Base-by-base conservation (phyloP, 371 early-diverging fungal genomes). In the Mucor ambiguus region DNA sequence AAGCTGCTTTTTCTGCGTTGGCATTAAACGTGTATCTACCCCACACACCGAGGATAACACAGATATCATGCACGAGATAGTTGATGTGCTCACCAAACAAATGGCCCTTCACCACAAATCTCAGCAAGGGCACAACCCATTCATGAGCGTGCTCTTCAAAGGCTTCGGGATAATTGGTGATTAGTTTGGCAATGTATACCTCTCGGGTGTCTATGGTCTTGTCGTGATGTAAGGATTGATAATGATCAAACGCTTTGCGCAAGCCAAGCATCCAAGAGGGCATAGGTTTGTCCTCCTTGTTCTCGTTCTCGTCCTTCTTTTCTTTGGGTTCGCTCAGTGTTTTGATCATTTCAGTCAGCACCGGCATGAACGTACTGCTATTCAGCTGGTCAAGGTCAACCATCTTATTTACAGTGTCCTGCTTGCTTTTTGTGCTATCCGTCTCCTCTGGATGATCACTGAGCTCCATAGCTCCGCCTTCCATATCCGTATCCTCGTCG, bases 211-310 rank as follows among this genome's bases (percentile, higher is more conserved):
- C 60, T 8, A 78, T 70, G 0, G 83, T 72, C 18, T 75, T 70
- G 20, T 58, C 64, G 24, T 49, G 24, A 18, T 71, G 62, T 9
- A 52, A 70, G 2, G 14, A 14, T 5, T 37, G 37, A 37, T 37
- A 37, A 12, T 37, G 37, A 3, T 37, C 16, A 29, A 85, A 78
- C n/a, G 74, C 73, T 26, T 58, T 70, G 16, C 69, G 49, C 11
- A 90, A 62, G 38, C 77, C 79, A n/a, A 72, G 70, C 89, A 93
- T 90, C 93, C 93, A 93, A 4, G 61, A 48, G 3, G 90, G 89
- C 85, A 90, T 86, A 1, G 67, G 20, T 9, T n/a, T 43, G 16
- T 37, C 20, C 4, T 58, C 57, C 16, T 70, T 49, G 12, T 68
- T 64, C 1, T 81, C 79, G 1, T 1, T 37, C 2, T 1, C 14